These are phyloP conservation scores for Brassica incana DNA, from an alignment of 345 rosid species.

Conservation along the genomic window DNA sequence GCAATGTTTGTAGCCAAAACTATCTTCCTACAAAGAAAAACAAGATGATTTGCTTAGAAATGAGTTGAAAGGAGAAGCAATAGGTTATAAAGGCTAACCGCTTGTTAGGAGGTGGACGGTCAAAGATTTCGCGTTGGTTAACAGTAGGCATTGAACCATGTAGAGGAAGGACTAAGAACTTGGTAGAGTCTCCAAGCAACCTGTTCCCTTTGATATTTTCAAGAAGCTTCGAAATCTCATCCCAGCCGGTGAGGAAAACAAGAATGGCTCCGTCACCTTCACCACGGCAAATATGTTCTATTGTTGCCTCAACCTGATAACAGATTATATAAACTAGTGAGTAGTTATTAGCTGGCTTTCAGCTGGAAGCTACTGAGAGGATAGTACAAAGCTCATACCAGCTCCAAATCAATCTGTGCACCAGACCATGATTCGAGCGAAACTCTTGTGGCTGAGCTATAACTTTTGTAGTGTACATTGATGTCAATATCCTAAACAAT, in stretches of 20 bases:
- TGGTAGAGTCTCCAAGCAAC: slow-evolving; percentile 75
- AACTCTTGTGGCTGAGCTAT: slow-evolving; percentile 58
- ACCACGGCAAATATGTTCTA: slow-evolving; percentile 71
- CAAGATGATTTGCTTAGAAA: not conserved
- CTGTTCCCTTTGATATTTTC: slow-evolving; percentile 72
- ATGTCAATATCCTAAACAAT: slow-evolving; percentile 68
- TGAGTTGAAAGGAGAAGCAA: slow-evolving; percentile 7
- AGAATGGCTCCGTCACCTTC: slow-evolving; percentile 93
- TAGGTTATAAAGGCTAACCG: slow-evolving; percentile 44
- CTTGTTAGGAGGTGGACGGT: slow-evolving; percentile 70
- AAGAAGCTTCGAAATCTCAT: slow-evolving; percentile 85
- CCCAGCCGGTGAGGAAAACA: slow-evolving; percentile 97
- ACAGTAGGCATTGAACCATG: slow-evolving; percentile 96
- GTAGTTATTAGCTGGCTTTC: not conserved
- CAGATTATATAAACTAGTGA: not conserved
- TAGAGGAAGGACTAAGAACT: slow-evolving; percentile 77
- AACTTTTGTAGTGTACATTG: slow-evolving; percentile 63
- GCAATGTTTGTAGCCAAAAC: slow-evolving; percentile 95
- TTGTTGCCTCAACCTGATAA: slow-evolving; percentile 69
- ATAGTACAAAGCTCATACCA: slow-evolving; percentile 49
- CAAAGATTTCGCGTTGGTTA: slow-evolving; percentile 89
- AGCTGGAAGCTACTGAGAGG: slow-evolving; percentile 11
- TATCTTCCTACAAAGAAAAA: slow-evolving; percentile 65
- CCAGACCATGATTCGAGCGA: slow-evolving; percentile 96
- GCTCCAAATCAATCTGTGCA: slow-evolving; percentile 79